Evolutionary conservation across 768 basidiomycete genomes (phyloP), one percentile per base, ranked within the genome.

Genomic region (Suillus brevipes): DNA sequence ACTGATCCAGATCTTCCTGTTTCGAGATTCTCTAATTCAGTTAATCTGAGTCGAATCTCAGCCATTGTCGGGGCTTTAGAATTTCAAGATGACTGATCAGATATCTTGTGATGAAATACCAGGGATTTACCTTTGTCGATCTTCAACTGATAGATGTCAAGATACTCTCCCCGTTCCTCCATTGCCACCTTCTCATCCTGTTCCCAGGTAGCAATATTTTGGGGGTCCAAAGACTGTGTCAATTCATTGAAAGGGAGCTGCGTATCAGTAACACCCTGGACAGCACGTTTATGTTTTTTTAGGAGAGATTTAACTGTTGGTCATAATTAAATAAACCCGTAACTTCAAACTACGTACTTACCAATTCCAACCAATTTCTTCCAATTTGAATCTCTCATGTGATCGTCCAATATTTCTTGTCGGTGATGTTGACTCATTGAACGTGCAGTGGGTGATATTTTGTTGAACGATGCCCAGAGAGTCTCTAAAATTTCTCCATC

Each of bases 401-500:
- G 67, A 36, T 74, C 74, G 55, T 79, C 72, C 0, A 12, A 76
- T 53, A 74, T 43, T 60, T 80, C 78, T 2, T 70, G 64, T 0
- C 69, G 18, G 14, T 78, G 75, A 0, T 70, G 68, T 5, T 63
- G n/a, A 0, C 70, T 63, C 64, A 78, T 76, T 0, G 67, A n/a
- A 68, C 0, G 36, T 0, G 72, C 70, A 14, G 69, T 73, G 0
- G 68, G 37, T 0, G 74, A 73, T 0, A 75, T 68, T 2, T 72
- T 65, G 43, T 80, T 79, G 0, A 79, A 63, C 0, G 64, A 31
- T 0, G 72, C 62, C 78, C 78, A 81, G 0, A 80, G 52, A 0
- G 75, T 76, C 45, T 80, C 78, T 6, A 80, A 31, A 6, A 79
- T 77, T 43, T 80, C 75, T 0, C 78, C 76, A 58, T 78, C 75